Evolutionary conservation across 1,139 yeast species (phyloP).

Genomic region (Scheffersomyces parashehatae): DNA sequence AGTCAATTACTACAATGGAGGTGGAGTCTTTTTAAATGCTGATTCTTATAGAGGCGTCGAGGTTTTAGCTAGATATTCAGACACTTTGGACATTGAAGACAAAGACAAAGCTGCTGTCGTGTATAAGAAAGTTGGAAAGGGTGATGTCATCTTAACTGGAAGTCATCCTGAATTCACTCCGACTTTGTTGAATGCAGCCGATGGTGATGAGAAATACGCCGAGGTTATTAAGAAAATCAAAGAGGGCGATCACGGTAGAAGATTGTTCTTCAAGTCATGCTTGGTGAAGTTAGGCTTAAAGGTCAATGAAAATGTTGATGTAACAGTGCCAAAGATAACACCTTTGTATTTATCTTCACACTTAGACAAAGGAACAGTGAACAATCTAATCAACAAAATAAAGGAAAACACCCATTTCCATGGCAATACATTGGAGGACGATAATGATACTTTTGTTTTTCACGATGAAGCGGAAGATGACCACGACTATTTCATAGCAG

Average conservation of each 20-base stretch:
- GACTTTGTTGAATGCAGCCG: constrained; percentile 37
- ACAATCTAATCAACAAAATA: constrained; percentile 30
- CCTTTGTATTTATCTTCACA: constrained; percentile 54
- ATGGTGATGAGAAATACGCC: constrained; percentile 27
- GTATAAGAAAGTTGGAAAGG: constrained; percentile 67
- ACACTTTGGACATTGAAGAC: constrained; percentile 38
- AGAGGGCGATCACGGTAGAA: constrained; percentile 46
- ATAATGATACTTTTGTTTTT: constrained; percentile 54
- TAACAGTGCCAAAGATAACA: constrained; percentile 65
- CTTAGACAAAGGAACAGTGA: constrained; percentile 19
- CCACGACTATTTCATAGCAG: constrained; percentile 17
- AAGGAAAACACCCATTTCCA: constrained; percentile 44
- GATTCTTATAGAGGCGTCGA: constrained; percentile 58
- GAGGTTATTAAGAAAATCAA: constrained; percentile 39
- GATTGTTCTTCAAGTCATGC: constrained; percentile 55
- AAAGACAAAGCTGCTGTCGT: constrained; percentile 69
- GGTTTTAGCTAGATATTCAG: constrained; percentile 68
- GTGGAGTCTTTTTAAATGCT: constrained; percentile 81
- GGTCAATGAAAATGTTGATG: constrained; percentile 53
- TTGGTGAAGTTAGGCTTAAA: constrained; percentile 63
- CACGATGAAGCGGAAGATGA: constrained; percentile 32
- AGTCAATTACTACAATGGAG: constrained; percentile 75
- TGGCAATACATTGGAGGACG: constrained; percentile 47
- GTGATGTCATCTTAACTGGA: constrained; percentile 77
- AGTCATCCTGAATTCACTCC: constrained; percentile 89